Percentiles rank a stretch among this genome's conserved stretches.
Evolutionary conservation across 441 rosid species (phyloP).

Genomic region (Erodium texanum): DNA sequence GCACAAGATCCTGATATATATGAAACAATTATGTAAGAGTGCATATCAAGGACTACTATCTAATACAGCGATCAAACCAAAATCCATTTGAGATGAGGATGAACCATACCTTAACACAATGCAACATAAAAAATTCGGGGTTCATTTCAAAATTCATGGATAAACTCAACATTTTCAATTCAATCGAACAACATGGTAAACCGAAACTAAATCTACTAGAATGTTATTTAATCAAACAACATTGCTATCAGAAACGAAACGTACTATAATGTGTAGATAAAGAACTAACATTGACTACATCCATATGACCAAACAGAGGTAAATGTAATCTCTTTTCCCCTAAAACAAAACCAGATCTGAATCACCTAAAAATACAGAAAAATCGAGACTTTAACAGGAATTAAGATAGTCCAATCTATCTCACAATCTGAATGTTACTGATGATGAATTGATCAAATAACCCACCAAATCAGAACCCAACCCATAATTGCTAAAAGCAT

Average conservation of each 20-base stretch:
- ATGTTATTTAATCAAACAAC: too few species aligned
- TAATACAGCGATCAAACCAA: background rate
- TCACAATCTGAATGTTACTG: background rate
- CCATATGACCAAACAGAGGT: too few species aligned
- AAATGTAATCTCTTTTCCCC: too few species aligned
- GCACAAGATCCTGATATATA: conserved; percentile 56
- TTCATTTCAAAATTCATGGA: background rate
- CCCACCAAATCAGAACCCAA: background rate
- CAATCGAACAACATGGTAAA: background rate
- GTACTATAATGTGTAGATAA: too few species aligned
- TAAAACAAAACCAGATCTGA: too few species aligned
- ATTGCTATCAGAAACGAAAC: too few species aligned
- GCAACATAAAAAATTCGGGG: background rate
- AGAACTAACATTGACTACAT: background rate
- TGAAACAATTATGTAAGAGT: conserved; percentile 6
- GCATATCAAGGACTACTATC: background rate
- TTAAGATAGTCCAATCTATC: too few species aligned
- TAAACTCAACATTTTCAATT: background rate
- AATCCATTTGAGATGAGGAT: background rate
- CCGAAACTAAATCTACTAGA: background rate
- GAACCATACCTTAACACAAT: background rate
- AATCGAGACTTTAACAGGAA: too few species aligned
- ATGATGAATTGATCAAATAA: background rate
- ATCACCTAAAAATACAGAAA: too few species aligned
- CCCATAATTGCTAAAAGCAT: background rate